These are phyloP conservation scores for Trebouxia sp. DNA, from an alignment of 139 green algal genomes.

Conservation along the genomic window DNA sequence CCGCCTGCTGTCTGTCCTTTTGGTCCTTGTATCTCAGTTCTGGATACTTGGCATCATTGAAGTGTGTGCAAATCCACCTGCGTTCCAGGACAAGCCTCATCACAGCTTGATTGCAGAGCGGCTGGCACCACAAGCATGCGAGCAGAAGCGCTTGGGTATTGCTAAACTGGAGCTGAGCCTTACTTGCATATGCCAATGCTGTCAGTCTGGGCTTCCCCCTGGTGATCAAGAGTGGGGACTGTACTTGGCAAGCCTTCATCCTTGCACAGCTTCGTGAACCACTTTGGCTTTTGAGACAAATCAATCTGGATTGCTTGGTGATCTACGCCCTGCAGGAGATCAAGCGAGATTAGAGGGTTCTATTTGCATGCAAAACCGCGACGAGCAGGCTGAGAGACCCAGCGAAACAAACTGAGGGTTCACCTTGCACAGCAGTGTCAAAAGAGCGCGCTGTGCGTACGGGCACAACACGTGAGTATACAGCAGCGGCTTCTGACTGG, in stretches of 20 bases:
- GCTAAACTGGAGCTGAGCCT: not conserved
- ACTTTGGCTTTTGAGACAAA: slow-evolving; percentile 59
- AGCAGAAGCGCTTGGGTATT: not conserved
- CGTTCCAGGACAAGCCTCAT: too few species aligned
- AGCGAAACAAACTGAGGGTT: too few species aligned
- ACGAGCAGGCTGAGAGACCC: too few species aligned
- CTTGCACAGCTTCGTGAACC: slow-evolving; percentile 50
- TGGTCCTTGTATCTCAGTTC: slow-evolving; percentile 34
- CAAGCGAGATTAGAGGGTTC: too few species aligned
- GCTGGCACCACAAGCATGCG: too few species aligned
- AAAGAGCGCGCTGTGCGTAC: slow-evolving; percentile 62
- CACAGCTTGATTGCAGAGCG: too few species aligned
- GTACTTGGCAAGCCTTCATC: slow-evolving; percentile 33
- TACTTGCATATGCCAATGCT: slow-evolving; percentile 53
- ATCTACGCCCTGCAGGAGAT: slow-evolving; percentile 40
- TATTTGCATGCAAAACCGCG: not conserved
- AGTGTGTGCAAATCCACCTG: slow-evolving; percentile 22
- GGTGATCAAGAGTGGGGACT: slow-evolving; percentile 59
- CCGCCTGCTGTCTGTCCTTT: slow-evolving; percentile 27
- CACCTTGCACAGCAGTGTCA: slow-evolving; percentile 63
- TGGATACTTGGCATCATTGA: slow-evolving; percentile 2
- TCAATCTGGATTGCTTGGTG: slow-evolving; percentile 68
- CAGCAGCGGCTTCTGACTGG: slow-evolving; percentile 37
- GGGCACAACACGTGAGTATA: slow-evolving; percentile 70
- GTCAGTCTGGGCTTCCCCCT: slow-evolving; percentile 1